Evolutionary conservation across 2,329 filamentous ascomycete genomes (phyloP).

Genomic region (Diplodia mutila): DNA sequence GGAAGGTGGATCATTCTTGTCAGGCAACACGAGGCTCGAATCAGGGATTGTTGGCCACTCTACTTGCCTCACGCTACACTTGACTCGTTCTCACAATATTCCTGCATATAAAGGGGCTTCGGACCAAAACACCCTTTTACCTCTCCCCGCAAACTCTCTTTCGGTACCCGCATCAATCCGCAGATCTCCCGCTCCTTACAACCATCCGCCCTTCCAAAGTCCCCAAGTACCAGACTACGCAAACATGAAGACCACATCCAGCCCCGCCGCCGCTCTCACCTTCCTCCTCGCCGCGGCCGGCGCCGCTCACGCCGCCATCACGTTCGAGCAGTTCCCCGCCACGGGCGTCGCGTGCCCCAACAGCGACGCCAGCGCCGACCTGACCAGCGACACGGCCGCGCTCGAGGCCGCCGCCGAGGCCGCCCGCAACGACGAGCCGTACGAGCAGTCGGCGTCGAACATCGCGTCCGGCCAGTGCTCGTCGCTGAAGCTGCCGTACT

Average conservation of each 20-base stretch:
- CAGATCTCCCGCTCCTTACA: neutral
- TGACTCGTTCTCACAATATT: neutral
- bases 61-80: neutral
- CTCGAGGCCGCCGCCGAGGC: neutral
- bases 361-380: neutral
- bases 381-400: neutral
- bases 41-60: neutral
- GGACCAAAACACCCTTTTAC: too few relatives aligned
- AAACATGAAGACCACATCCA: neutral
- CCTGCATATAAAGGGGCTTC: neutral
- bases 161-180: neutral
- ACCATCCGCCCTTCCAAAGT: neutral
- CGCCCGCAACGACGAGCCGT: neutral
- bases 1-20: neutral
- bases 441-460: neutral
- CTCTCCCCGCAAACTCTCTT: neutral
- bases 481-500: neutral
- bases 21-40: neutral
- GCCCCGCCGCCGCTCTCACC: neutral
- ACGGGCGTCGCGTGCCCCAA: slow-evolving; percentile 8
- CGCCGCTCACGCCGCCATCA: neutral
- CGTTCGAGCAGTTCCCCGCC: neutral
- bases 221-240: neutral
- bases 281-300: neutral
- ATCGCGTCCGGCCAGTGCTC: neutral